phyloP scores from a whole-genome alignment of 2,329 filamentous ascomycete genomes.

The Lasiodiplodia citricola region DNA sequence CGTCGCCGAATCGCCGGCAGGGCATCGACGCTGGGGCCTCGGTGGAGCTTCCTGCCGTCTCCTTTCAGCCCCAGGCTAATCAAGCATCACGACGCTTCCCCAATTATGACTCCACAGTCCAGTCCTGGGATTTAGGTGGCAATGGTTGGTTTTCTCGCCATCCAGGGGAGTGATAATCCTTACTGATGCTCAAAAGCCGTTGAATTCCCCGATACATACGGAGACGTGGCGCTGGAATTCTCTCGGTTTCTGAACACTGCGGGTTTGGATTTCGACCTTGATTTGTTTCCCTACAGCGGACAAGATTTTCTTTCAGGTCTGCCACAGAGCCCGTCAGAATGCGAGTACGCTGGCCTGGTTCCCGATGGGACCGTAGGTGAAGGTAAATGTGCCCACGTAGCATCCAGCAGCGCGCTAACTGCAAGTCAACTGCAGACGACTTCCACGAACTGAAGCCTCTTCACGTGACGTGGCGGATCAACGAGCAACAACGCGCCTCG shows the following conservation, averaged over 20 bases:
- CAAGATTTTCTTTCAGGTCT: neutral
- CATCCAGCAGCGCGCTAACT: too few species aligned
- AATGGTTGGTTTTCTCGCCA: neutral
- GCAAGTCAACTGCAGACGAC: neutral
- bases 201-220: neutral
- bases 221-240: slow-evolving; percentile 1
- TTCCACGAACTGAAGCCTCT: slow-evolving; percentile 15
- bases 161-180: neutral
- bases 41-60: neutral
- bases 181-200: neutral
- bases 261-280: neutral
- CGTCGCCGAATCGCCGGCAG: neutral
- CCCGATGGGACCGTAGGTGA: neutral
- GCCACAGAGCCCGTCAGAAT: neutral
- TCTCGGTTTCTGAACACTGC: slow-evolving; percentile 3
- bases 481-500: neutral
- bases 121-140: neutral
- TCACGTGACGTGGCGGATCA: neutral
- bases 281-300: neutral
- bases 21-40: neutral
- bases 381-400: neutral
- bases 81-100: neutral
- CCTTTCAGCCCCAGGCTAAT: neutral
- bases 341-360: neutral
- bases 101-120: neutral